A percentile compares a stretch with the other conserved stretches of the same genome.
Evolutionary conservation across 2,329 filamentous ascomycete species (phyloP).

Genomic region (Alternaria ventricosa): DNA sequence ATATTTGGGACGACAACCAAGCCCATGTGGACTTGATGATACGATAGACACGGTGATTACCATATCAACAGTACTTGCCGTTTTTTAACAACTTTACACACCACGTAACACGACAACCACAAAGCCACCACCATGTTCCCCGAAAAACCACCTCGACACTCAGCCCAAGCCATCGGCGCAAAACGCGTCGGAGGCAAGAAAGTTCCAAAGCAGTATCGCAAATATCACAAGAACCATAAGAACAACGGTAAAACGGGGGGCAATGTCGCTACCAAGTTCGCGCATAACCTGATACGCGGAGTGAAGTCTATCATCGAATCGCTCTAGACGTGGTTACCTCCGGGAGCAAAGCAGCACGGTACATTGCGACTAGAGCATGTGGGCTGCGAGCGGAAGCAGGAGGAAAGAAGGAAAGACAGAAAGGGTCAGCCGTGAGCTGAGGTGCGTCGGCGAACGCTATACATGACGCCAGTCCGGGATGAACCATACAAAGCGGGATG

Average conservation of each 20-base stretch:
- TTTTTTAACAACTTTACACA: background rate
- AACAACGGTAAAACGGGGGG: slow-evolving; percentile 4
- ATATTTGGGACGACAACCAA: background rate
- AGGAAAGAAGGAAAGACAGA: background rate
- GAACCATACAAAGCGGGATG: background rate
- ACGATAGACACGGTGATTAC: background rate
- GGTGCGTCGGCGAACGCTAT: background rate
- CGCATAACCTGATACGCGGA: background rate
- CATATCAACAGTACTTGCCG: background rate
- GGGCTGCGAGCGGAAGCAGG: background rate
- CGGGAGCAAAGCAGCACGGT: background rate
- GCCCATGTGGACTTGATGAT: background rate
- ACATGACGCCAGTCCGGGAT: background rate
- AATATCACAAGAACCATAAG: slow-evolving; percentile 12
- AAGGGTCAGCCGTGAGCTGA: background rate
- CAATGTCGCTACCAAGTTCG: slow-evolving; percentile 8
- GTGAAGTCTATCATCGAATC: slow-evolving; percentile 6
- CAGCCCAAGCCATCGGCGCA: slow-evolving; percentile 19
- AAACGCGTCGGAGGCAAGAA: slow-evolving; percentile 23
- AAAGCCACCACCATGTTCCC: background rate
- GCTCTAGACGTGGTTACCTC: background rate
- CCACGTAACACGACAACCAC: background rate
- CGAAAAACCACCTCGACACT: slow-evolving; percentile 22
- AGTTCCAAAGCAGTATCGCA: slow-evolving; percentile 25
- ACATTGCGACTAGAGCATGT: background rate